Evolutionary conservation across 2,329 filamentous ascomycete species (phyloP).

Genomic region (Orbilia blumenaviensis): DNA sequence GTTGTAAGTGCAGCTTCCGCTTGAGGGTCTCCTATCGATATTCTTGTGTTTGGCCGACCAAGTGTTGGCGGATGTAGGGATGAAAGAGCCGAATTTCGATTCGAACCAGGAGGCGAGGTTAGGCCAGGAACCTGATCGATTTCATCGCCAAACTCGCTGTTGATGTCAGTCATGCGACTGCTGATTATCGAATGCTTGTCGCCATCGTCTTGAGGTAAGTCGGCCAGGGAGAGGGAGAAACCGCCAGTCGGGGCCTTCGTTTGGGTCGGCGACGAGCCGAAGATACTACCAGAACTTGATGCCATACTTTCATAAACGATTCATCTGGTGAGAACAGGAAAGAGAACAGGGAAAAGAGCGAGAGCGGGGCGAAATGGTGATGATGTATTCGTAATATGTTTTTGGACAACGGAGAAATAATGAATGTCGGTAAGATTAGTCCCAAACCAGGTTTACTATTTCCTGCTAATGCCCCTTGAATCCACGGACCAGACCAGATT

Average conservation of each 20-base stretch:
- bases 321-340: conserved; percentile 31
- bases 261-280: conserved; percentile 32
- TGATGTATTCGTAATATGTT: conserved; percentile 21
- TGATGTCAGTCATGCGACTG: conserved; percentile 74
- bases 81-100: conserved; percentile 55
- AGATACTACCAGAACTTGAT: conserved; percentile 40
- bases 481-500: conserved; percentile 14
- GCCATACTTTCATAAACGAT: conserved; percentile 42
- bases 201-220: conserved; percentile 62
- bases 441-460: conserved; percentile 20
- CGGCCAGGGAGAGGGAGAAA: conserved; percentile 58
- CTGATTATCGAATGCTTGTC: conserved; percentile 73
- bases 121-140: conserved; percentile 67
- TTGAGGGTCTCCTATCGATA: conserved; percentile 57
- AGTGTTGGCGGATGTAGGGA: conserved; percentile 54
- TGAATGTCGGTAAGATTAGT: conserved; percentile 23
- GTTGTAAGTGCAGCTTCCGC: conserved; percentile 56
- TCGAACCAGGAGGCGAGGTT: conserved; percentile 59
- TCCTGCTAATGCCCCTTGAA: conserved; percentile 10
- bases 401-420: conserved; percentile 14
- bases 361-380: background rate
- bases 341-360: background rate
- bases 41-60: conserved; percentile 56
- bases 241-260: conserved; percentile 50
- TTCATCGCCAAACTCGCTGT: conserved; percentile 66